Evolutionary conservation across 352 stramenopile genomes (phyloP), one percentile per base, ranked within the genome.

Genomic region (Globisporangium nunn): DNA sequence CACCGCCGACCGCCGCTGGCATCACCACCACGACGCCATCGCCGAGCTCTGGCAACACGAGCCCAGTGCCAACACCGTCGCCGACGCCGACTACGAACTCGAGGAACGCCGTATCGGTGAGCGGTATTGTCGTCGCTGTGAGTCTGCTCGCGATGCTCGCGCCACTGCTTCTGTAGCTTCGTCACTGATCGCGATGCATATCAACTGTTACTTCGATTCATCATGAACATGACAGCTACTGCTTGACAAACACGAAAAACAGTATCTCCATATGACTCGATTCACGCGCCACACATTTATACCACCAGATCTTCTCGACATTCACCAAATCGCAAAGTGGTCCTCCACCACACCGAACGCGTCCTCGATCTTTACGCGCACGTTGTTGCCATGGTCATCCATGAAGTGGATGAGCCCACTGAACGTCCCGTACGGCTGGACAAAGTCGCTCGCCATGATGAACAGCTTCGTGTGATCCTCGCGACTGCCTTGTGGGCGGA

Each of bases 251-350:
- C 43, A 29, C 43, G 43, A n/a, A 29, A 15, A 29, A 1, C 17
- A 28, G 5, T 15, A 28, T 23, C 23, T 23, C 23, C 23, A 18
- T 4, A 10, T 17, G 41, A 6, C 5, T 23, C 23, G 23, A 23
- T 23, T 23, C 23, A 23, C 23, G 23, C 23, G 23, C 1, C n/a
- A 52, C 43, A 48, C 39, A n/a, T 45, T 8, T 12, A 39, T 39
- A 15, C 30, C 3, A 28, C 35, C 12, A 43, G 37, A 10, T 43
- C 37, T 43, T 11, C 35, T 11, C 4, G 12, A 40, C 35, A 10
- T 40, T 68, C 35, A 80, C 71, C 71, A 80, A 29, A 81, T 15
- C 3, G 66, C 66, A 50, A 72, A 62, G 50, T 81, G 72, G 49
- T 75, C 59, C 53, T 81, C 69, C 5, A 78, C 37, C 1, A 43